Evolutionary conservation across 139 green algal species (phyloP), one percentile per base, ranked within the genome.

Genomic region (Dunaliella primolecta): DNA sequence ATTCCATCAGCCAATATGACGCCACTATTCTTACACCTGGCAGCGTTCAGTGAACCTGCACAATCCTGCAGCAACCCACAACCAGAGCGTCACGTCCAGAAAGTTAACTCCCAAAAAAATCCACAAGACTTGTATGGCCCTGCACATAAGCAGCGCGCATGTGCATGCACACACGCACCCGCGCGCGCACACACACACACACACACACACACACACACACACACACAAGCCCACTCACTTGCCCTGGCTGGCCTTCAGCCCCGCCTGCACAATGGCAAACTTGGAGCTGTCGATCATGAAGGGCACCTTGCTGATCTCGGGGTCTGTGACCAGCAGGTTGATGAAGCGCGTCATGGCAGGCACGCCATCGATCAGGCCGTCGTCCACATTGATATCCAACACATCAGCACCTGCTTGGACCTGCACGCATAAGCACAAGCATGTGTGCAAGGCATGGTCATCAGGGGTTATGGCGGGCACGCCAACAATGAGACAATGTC

Each of bases 221-320:
- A 15, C 46, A 64, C 46, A 64, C 46, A n/a, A n/a, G n/a, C 46
- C 15, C 46, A 7, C 46, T 64, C 46, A 64, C 93, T 99, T 99
- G 93, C 97, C 97, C 90, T 96, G 92, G 83, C 91, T 97, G 94
- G 81, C 88, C 94, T 98, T 98, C 30, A 99, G 93, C 38, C 97
- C 97, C 2, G 96, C 96, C 93, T 99, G 97, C 72, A 99, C 94
- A 38, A 99, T 98, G 87, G 94, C 87, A 87, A 99, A 99, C 91
- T 99, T 99, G 90, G 90, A 96, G 79, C 91, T 97, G 91, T 99
- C 97, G 75, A 99, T 98, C 97, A 99, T 99, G 92, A 99, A 98
- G 25, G 97, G 97, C 83, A 99, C 95, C 23, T 93, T 92, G 85
- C 90, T 93, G 87, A 96, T 93, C 91, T 99, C 97, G 15, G 97